These are phyloP conservation scores for Daucus carota DNA, from an alignment of 129 eudicot genomes.

Conservation along the genomic window DNA sequence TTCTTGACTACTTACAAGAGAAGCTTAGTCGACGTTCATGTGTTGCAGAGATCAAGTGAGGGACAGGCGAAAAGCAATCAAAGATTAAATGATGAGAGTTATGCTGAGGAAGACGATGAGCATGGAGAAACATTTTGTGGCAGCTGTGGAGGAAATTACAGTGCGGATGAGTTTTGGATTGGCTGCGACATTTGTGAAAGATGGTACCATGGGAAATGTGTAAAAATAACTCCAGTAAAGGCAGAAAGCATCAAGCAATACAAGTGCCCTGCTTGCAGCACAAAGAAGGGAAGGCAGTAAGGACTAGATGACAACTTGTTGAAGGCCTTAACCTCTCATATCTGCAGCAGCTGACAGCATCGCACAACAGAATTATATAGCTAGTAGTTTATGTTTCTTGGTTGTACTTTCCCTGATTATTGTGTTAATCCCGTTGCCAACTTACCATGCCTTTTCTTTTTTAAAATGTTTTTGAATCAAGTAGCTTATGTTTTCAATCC, in stretches of 20 bases:
- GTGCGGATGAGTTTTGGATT: constrained; percentile 76
- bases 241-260: constrained; percentile 66
- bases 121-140: constrained; percentile 76
- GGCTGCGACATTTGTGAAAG: constrained; percentile 75
- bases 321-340: constrained; percentile 3
- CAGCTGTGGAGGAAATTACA: constrained; percentile 68
- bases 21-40: not conserved
- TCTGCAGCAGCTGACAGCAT: constrained; percentile 9
- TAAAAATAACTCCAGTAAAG: constrained; percentile 61
- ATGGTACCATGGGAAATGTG: constrained; percentile 80
- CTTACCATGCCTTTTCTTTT: not conserved
- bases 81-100: constrained; percentile 38
- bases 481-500: not conserved
- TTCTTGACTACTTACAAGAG: not conserved
- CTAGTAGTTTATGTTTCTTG: not conserved
- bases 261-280: constrained; percentile 71
- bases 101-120: constrained; percentile 66
- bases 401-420: not conserved
- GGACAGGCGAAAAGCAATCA: constrained; percentile 41
- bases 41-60: constrained; percentile 47
- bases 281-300: constrained; percentile 34
- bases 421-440: not conserved
- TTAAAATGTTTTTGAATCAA: not conserved
- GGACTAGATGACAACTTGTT: not conserved
- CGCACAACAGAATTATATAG: constrained; percentile 3